Base-by-base conservation (phyloP, 2,329 filamentous ascomycete genomes). In the Fusarium agapanthi region DNA sequence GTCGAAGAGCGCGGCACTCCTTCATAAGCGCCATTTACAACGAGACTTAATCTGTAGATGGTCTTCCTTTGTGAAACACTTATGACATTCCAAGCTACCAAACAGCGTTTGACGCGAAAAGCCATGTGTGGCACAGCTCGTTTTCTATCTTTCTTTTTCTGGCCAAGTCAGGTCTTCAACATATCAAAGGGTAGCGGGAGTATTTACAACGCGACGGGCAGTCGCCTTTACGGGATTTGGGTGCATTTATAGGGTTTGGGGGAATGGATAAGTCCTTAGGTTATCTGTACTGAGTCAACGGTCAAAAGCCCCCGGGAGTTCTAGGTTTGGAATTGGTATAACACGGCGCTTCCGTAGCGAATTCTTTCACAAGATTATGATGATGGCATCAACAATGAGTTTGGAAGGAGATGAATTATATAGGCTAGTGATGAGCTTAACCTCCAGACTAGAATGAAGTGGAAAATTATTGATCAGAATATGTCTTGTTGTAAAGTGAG, bases 1-100 rank as follows among this genome's bases (percentile, higher is more conserved):
- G 81, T 86, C 40, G 84, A 85, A 70, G 85, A 87, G 72, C 81
- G 82, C 38, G 87, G 87, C 5, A 89, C 86, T 14, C 86, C 87
- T 18, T 86, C 84, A 8, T 88, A 64, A 81, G n/a, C 22, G n/a
- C 18, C 28, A 11, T 28, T 14, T 15, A 58, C 32, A 16, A 18
- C 18, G 63, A 41, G 16, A 41, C 14, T 32, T 28, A 6, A 18
- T 61, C 24, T 47, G 26, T 48, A 53, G 3, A 45, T 16, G 40
- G 35, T 35, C 24, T 51, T 30, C 40, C 51, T 61, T 32, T 54
- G 34, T n/a, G 38, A 59, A 56, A 54, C 44, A 53, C 55, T 59
- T 43, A 35, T 67, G 58, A 69, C 61, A 60, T 56, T 44, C 32
- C 32, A 59, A 65, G 44, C 45, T 67, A 54, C 30, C 40, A 53